Evolutionary conservation across 108 stramenopile genomes (phyloP).

Genomic region (Phaeodactylum tricornutum): DNA sequence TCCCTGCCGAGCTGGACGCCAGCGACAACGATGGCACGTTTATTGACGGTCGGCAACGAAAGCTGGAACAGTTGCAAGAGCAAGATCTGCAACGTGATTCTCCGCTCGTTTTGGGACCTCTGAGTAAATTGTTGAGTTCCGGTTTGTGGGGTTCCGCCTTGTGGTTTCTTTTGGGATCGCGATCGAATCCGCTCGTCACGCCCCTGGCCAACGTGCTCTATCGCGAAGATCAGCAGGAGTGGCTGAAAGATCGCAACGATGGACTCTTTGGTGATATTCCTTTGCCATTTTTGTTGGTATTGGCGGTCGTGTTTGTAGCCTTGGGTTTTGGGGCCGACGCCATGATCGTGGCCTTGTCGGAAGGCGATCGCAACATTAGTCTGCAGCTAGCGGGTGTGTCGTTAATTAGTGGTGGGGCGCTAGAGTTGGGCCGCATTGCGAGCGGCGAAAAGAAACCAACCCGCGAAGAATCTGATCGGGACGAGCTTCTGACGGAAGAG

Average conservation of each 20-base stretch:
- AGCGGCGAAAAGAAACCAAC: slow-evolving; percentile 37
- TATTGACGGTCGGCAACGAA: not conserved
- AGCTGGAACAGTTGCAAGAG: slow-evolving; percentile 15
- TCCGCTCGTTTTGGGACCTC: slow-evolving; percentile 17
- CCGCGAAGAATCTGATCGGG: slow-evolving; percentile 51
- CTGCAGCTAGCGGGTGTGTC: slow-evolving; percentile 64
- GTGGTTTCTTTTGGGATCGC: slow-evolving; percentile 58
- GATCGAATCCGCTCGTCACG: slow-evolving; percentile 61
- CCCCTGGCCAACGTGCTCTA: slow-evolving; percentile 77
- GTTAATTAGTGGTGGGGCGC: slow-evolving; percentile 52
- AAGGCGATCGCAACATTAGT: slow-evolving; percentile 43
- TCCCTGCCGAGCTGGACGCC: too few relatives aligned
- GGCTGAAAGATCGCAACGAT: slow-evolving; percentile 74
- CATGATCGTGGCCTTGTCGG: slow-evolving; percentile 40
- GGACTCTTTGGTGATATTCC: slow-evolving; percentile 64
- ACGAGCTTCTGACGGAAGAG: slow-evolving; percentile 34
- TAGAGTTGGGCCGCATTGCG: slow-evolving; percentile 73
- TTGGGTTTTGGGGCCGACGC: slow-evolving; percentile 51
- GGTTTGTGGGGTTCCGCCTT: slow-evolving; percentile 54
- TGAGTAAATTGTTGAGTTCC: slow-evolving; percentile 32
- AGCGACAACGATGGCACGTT: too few relatives aligned
- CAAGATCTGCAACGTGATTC: slow-evolving; percentile 15
- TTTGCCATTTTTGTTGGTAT: slow-evolving; percentile 24
- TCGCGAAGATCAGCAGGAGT: slow-evolving; percentile 32
- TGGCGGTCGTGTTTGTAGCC: slow-evolving; percentile 37